These are phyloP conservation scores for Acanthamoeba triangularis DNA, from an alignment of 208 protist genomes.

Conservation along the genomic window DNA sequence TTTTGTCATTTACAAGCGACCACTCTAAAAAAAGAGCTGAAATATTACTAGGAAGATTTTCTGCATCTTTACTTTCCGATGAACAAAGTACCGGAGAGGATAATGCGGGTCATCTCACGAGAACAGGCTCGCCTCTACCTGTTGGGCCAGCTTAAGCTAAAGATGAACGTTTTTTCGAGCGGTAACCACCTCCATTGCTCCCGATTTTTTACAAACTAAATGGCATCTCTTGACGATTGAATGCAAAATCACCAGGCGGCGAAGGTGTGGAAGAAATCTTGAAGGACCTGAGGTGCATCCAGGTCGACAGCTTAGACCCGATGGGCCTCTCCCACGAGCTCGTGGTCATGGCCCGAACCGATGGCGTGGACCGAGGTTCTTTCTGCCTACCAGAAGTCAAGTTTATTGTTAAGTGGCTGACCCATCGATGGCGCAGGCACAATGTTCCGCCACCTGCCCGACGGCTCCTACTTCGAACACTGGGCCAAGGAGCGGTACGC, in stretches of 20 bases:
- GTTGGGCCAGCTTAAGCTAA: background rate
- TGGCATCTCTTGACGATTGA: too few species aligned
- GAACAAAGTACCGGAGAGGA: too few species aligned
- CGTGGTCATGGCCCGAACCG: background rate
- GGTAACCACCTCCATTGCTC: background rate
- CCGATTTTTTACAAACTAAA: too few species aligned
- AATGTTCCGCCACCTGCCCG: conserved; percentile 16
- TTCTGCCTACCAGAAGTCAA: too few species aligned
- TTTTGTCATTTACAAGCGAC: too few species aligned
- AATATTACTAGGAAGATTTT: too few species aligned
- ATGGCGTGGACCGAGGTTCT: conserved; percentile 1
- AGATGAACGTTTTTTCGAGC: background rate
- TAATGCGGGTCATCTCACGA: background rate
- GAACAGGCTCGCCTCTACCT: background rate
- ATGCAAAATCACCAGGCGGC: background rate
- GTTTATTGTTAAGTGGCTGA: too few species aligned
- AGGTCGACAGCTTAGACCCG: background rate
- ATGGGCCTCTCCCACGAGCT: conserved; percentile 13
- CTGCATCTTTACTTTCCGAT: too few species aligned
- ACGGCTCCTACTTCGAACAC: conserved; percentile 33
- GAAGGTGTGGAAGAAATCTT: conserved; percentile 3
- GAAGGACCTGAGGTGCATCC: background rate
- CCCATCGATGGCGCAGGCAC: background rate
- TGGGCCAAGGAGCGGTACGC: conserved; percentile 42
- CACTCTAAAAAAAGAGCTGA: too few species aligned